These are phyloP conservation scores for Rhizoclosmatium globosum DNA, from an alignment of 192 early-diverging fungal genomes.

Conservation along the genomic window DNA sequence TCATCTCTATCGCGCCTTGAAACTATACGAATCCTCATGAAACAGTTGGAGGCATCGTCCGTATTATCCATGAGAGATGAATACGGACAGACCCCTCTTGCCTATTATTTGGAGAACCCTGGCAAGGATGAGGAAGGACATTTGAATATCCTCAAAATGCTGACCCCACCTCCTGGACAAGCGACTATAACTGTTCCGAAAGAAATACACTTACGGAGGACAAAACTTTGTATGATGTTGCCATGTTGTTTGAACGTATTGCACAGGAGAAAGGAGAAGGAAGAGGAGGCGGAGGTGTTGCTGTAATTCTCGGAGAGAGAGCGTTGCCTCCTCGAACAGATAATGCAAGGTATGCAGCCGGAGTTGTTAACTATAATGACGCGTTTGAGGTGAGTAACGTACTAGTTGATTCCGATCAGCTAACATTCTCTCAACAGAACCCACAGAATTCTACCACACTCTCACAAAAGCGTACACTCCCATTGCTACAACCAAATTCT, in stretches of 20 bases:
- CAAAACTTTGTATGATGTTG: background rate
- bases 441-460: background rate
- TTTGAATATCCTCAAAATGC: background rate
- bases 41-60: background rate
- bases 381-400: background rate
- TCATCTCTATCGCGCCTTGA: background rate
- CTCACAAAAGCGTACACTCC: background rate
- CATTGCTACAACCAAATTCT: background rate
- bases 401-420: background rate
- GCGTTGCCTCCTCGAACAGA: background rate
- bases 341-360: background rate
- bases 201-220: background rate
- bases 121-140: background rate
- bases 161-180: background rate
- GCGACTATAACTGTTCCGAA: background rate
- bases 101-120: background rate
- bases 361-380: background rate
- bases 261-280: background rate
- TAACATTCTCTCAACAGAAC: background rate
- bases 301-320: background rate
- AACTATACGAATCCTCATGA: slow-evolving; percentile 1
- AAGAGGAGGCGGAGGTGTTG: background rate
- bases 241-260: background rate
- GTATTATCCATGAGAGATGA: background rate
- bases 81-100: background rate